Evolutionary conservation across 164 flowering plant genomes (phyloP), one percentile per base, ranked within the genome.

Genomic region (Magnolia sinica): DNA sequence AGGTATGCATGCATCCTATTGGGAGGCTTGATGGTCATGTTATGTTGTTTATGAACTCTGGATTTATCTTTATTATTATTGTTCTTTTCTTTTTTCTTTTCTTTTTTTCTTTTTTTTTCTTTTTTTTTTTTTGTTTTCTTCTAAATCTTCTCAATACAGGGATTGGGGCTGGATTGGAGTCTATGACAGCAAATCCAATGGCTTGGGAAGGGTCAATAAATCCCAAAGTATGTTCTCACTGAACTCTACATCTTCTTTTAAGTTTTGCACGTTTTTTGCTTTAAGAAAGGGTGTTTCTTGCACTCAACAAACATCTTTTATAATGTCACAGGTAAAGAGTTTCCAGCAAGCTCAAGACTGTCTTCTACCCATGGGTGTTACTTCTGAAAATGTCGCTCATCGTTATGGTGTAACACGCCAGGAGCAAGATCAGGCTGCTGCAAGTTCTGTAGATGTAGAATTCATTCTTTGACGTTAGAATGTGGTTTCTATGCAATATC

Each of bases 341-440:
- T 78, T 91, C 78, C 79, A 74, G 71, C 88, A 91, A 87, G 98
- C 98, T 45, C 96, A 85, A 79, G 87, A 92, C 81, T 96, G 98
- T 79, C 95, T 96, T 81, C 97, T 96, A 68, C 99, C 99, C 4
- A 96, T 96, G 98, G 99, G 99, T 50, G 31, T 94, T 23, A 96
- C 99, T 70, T 96, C 99, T 81, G 99, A 96, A 87, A 96, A 96
- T 88, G 99, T 96, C 76, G 98, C 99, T 16, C 84, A 86, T 6
- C 92, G 98, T 50, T 96, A 83, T 87, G 93, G 97, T 67, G 98
- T 96, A 9, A 85, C 99, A 69, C 87, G 98, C 79, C 83, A 87
- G 87, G 95, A 92, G 84, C 99, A 94, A 80, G 99, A 96, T 82
- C 93, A 90, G 76, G 99, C 99, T 77, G 97, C 99, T 45, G 99